Conservation (phyloP, 352 stramenopile genomes). For the Phytophthora citrophthora region DNA sequence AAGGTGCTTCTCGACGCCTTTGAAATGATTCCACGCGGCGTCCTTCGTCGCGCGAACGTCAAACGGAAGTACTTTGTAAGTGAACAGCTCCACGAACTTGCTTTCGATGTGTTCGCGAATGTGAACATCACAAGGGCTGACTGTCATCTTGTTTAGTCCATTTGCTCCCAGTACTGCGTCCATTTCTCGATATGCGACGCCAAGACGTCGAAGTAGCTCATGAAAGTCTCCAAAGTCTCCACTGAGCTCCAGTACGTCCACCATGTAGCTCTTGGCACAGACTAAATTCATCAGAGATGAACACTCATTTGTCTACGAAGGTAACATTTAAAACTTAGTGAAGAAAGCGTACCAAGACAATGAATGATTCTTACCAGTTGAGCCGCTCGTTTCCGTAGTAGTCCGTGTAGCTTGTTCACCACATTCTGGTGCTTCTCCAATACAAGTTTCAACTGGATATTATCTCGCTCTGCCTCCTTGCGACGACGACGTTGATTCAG, state of each 20-base stretch:
- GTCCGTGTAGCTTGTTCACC: conserved; percentile 34
- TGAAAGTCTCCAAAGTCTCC: conserved; percentile 20
- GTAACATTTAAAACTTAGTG: not conserved
- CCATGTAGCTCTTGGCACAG: conserved; percentile 5
- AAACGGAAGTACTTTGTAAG: conserved; percentile 33
- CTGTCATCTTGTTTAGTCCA: conserved; percentile 19
- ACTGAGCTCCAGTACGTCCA: conserved; percentile 16
- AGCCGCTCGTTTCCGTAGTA: conserved; percentile 35
- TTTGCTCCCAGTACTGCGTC: conserved; percentile 31
- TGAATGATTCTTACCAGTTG: conserved; percentile 17
- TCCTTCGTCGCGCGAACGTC: conserved; percentile 6
- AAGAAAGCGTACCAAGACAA: not conserved
- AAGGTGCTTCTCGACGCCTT: conserved; percentile 31
- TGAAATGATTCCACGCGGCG: conserved; percentile 36
- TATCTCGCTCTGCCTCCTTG: conserved; percentile 35
- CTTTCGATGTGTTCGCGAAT: conserved; percentile 15
- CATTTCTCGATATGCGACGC: conserved; percentile 13
- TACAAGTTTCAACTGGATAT: conserved; percentile 37
- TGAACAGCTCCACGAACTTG: conserved; percentile 32
- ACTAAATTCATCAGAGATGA: not conserved
- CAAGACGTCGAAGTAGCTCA: conserved; percentile 22
- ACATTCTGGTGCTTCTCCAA: conserved; percentile 51
- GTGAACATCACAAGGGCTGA: conserved; percentile 23
- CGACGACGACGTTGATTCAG: conserved; percentile 19
- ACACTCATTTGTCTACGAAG: conserved; percentile 16